Percentiles rank a stretch among this genome's conserved stretches.
Conservation (phyloP, 2,329 filamentous ascomycete species). For the Rosellinia necatrix region DNA sequence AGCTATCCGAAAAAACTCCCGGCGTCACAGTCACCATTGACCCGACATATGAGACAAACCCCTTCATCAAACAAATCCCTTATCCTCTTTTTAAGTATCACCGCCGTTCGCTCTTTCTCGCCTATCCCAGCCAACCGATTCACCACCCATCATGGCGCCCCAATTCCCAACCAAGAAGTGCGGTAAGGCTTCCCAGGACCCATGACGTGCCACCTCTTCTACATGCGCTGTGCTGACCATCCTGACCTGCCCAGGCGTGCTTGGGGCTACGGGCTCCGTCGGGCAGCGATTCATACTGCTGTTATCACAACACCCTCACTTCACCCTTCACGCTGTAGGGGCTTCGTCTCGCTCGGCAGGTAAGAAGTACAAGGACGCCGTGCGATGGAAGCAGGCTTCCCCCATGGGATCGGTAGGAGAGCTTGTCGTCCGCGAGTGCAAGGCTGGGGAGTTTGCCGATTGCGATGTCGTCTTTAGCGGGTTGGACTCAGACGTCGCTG, state of each 20-base stretch:
- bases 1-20: slow-evolving; percentile 23
- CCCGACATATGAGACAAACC: neutral
- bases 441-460: slow-evolving; percentile 78
- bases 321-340: slow-evolving; percentile 85
- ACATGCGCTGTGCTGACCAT: neutral
- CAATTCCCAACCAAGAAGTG: slow-evolving; percentile 63
- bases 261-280: slow-evolving; percentile 92
- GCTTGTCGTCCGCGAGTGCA: slow-evolving; percentile 84
- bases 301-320: slow-evolving; percentile 83
- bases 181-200: too few species aligned
- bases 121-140: slow-evolving; percentile 2
- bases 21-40: neutral
- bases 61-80: neutral
- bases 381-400: slow-evolving; percentile 89
- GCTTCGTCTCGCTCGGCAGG: slow-evolving; percentile 88
- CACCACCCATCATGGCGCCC: slow-evolving; percentile 31
- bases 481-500: slow-evolving; percentile 88
- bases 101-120: too few species aligned
- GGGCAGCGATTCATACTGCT: slow-evolving; percentile 95
- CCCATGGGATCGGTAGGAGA: slow-evolving; percentile 82
- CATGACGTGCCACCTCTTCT: too few species aligned
- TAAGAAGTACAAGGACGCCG: slow-evolving; percentile 93
- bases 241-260: slow-evolving; percentile 57
- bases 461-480: slow-evolving; percentile 95
- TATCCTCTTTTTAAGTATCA: neutral